Evolutionary conservation across 2,329 filamentous ascomycete species (phyloP).

Genomic region (Chrysosporium keratinophilum): DNA sequence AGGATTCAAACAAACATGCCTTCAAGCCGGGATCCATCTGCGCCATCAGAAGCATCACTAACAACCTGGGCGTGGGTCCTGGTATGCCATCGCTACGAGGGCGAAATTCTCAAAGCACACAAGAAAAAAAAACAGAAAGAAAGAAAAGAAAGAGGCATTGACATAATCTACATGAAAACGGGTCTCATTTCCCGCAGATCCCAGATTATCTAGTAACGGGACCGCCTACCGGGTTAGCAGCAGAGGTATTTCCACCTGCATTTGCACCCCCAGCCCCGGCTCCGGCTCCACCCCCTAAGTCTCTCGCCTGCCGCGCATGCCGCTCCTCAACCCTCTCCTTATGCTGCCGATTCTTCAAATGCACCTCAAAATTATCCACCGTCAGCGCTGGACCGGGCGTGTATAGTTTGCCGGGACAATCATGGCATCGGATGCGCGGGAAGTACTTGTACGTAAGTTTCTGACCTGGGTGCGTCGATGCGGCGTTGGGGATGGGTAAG

Average conservation of each 20-base stretch:
- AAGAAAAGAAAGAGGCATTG: too few relatives aligned
- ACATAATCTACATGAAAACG: too few relatives aligned
- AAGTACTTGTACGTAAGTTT: slow-evolving; percentile 70
- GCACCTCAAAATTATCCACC: slow-evolving; percentile 83
- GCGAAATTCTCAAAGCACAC: too few relatives aligned
- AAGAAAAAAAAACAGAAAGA: too few relatives aligned
- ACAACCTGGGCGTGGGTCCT: too few relatives aligned
- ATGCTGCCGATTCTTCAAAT: slow-evolving; percentile 76
- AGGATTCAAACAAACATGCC: too few relatives aligned
- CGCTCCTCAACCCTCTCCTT: slow-evolving; percentile 56
- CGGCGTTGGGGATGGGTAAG: slow-evolving; percentile 47
- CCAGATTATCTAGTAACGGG: neutral
- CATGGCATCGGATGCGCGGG: slow-evolving; percentile 79
- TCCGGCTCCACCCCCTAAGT: neutral
- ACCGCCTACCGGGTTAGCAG: neutral
- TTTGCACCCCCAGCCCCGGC: too few relatives aligned
- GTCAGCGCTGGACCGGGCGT: slow-evolving; percentile 77
- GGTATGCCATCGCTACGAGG: too few relatives aligned
- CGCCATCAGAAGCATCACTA: too few relatives aligned
- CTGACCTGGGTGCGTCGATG: slow-evolving; percentile 45
- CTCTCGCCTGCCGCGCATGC: slow-evolving; percentile 23
- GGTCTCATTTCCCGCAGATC: too few relatives aligned
- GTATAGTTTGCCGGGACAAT: slow-evolving; percentile 90
- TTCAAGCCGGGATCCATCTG: too few relatives aligned
- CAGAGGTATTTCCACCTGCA: slow-evolving; percentile 1